Evolutionary conservation across 1,284 basidiomycete genomes (phyloP), one percentile per base, ranked within the genome.

Genomic region (Ustilago hordei): DNA sequence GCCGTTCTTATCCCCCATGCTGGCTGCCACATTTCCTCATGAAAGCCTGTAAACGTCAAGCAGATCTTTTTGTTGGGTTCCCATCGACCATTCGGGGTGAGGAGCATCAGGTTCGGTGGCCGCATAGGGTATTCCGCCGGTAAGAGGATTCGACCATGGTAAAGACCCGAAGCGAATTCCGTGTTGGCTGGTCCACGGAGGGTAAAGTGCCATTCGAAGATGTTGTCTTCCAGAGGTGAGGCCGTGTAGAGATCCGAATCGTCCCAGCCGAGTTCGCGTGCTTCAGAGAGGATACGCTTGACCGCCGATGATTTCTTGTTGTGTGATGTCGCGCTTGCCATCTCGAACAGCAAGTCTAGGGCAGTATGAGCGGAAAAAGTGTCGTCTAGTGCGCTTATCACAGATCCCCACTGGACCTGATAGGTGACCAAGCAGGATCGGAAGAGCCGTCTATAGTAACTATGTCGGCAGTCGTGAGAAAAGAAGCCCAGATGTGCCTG

Each of bases 1-100:
- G 94, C 94, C 67, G 95, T 98, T 68, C 95, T 90, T 32, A 98
- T 93, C 64, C 95, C 95, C 95, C 95, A 98, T 13, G 95, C 95
- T 36, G 95, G 95, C 87, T 97, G 95, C 95, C 95, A 98, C 50
- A 93, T 88, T 81, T 95, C 95, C 93, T 81, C 69, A 38, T 74
- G 73, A 38, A 64, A 79, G 2, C 77, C 79, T n/a, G 79, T 82
- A 35, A 85, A 83, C 4, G 75, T 84, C 48, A 78, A 75, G 80
- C 90, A 79, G 83, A 94, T 95, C 71, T 97, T 97, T 73, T 94
- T 95, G 85, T 95, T 94, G 55, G 95, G 89, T 87, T 98, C 95
- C 85, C 97, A 98, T 47, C 95, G 90, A 17, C 95, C 95, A 82
- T 94, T 97, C 4, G 95, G 95, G 8, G 95, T 98, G 58, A 98